phyloP scores from a whole-genome alignment of 805 yeast genomes.

The Sungouiozyma intestinalis region DNA sequence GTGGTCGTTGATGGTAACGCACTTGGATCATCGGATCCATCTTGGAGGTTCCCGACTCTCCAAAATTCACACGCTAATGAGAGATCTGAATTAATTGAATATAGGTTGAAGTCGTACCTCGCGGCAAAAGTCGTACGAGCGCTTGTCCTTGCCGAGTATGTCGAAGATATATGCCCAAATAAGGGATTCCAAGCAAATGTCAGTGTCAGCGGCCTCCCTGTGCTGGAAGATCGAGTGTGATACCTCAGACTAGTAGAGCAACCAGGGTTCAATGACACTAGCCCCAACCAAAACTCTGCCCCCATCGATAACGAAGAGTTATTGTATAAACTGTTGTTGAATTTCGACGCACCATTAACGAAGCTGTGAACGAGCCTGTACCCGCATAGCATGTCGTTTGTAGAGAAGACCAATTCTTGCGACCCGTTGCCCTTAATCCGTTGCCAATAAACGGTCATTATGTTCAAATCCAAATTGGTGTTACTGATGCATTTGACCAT shows the following conservation, averaged over 20 bases:
- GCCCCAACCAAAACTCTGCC: slow-evolving; percentile 82
- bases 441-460: slow-evolving; percentile 62
- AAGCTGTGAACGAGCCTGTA: slow-evolving; percentile 68
- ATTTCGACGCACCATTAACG: slow-evolving; percentile 28
- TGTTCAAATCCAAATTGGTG: slow-evolving; percentile 37
- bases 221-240: slow-evolving; percentile 71
- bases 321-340: slow-evolving; percentile 37
- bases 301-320: slow-evolving; percentile 68
- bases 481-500: slow-evolving; percentile 68
- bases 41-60: slow-evolving; percentile 28
- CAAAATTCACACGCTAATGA: slow-evolving; percentile 81
- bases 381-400: slow-evolving; percentile 78
- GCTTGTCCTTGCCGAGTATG: slow-evolving; percentile 77
- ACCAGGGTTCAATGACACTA: slow-evolving; percentile 78
- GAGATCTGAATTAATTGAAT: slow-evolving; percentile 80
- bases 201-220: slow-evolving; percentile 84
- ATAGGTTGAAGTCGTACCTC: slow-evolving; percentile 78
- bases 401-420: slow-evolving; percentile 68
- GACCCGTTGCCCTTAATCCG: slow-evolving; percentile 51
- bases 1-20: neutral
- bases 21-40: neutral
- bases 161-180: slow-evolving; percentile 78
- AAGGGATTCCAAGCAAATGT: slow-evolving; percentile 82
- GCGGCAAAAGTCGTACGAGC: slow-evolving; percentile 69
- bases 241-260: slow-evolving; percentile 77